phyloP scores from a whole-genome alignment of 345 rosid species.

The Euphorbia lathyris region DNA sequence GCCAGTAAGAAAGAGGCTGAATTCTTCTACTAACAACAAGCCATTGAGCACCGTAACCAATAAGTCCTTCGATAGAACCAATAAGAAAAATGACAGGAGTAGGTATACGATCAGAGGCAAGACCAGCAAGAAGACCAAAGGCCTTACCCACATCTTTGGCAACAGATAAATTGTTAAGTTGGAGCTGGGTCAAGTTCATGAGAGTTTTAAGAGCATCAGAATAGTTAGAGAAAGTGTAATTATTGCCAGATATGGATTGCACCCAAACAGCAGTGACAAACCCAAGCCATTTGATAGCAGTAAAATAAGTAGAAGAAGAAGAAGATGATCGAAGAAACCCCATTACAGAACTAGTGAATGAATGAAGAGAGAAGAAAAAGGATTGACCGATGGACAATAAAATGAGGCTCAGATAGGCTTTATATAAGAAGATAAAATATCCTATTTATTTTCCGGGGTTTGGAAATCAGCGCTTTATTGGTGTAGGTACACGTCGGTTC shows the following conservation, averaged over 20 bases:
- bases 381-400: neutral
- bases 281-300: slow-evolving; percentile 82
- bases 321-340: slow-evolving; percentile 14
- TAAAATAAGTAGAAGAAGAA: slow-evolving; percentile 18
- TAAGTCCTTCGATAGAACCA: slow-evolving; percentile 79
- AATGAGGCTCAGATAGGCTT: no score
- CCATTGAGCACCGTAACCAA: slow-evolving; percentile 95
- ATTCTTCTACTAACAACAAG: slow-evolving; percentile 72
- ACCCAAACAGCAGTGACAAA: slow-evolving; percentile 96
- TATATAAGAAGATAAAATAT: neutral
- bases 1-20: slow-evolving; percentile 79
- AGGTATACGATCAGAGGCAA: slow-evolving; percentile 76
- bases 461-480: neutral
- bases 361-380: neutral
- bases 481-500: no score
- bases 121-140: slow-evolving; percentile 86
- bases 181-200: slow-evolving; percentile 76
- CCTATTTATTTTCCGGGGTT: neutral
- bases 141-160: slow-evolving; percentile 96
- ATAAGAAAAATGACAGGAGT: slow-evolving; percentile 67
- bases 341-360: slow-evolving; percentile 18
- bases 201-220: slow-evolving; percentile 79
- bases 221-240: slow-evolving; percentile 89
- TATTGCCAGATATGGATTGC: slow-evolving; percentile 87
- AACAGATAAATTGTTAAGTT: slow-evolving; percentile 78